phyloP scores from a whole-genome alignment of 805 yeast genomes.

The Candida vaughaniae region DNA sequence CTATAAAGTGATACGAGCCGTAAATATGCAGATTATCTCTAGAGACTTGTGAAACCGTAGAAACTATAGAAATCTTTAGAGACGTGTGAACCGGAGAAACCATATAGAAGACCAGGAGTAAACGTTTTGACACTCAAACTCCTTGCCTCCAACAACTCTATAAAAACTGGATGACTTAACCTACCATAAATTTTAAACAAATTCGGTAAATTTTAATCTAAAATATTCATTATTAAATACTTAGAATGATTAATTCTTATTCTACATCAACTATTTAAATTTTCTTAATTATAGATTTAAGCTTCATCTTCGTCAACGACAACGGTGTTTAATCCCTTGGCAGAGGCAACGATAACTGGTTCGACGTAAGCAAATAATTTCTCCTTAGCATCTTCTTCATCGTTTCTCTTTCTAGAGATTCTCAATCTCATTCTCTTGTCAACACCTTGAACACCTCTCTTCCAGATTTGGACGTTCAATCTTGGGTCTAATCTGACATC shows the following conservation, averaged over 20 bases:
- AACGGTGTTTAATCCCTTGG: conserved; percentile 97
- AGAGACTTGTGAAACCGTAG: too few relatives aligned
- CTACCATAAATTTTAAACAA: too few relatives aligned
- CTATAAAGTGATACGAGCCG: not conserved
- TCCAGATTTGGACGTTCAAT: conserved; percentile 98
- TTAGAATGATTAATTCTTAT: conserved; percentile 14
- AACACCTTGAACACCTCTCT: conserved; percentile 99
- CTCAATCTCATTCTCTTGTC: conserved; percentile 98
- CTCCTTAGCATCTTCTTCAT: conserved; percentile 98
- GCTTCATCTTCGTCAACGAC: conserved; percentile 76
- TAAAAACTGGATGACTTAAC: too few relatives aligned
- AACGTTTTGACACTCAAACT: too few relatives aligned
- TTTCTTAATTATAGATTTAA: conserved; percentile 23
- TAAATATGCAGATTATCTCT: too few relatives aligned
- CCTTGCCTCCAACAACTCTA: too few relatives aligned
- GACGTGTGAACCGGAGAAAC: not conserved
- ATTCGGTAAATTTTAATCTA: too few relatives aligned
- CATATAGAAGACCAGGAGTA: too few relatives aligned
- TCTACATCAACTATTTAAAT: conserved; percentile 15
- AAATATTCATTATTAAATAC: conserved; percentile 10
- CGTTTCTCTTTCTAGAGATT: conserved; percentile 99
- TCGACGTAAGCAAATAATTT: conserved; percentile 97
- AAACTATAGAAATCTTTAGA: too few relatives aligned
- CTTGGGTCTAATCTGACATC: conserved; percentile 99
- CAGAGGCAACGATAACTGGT: conserved; percentile 90